Conservation (phyloP, 495 filamentous ascomycete species). For the Daldinia concentrica region DNA sequence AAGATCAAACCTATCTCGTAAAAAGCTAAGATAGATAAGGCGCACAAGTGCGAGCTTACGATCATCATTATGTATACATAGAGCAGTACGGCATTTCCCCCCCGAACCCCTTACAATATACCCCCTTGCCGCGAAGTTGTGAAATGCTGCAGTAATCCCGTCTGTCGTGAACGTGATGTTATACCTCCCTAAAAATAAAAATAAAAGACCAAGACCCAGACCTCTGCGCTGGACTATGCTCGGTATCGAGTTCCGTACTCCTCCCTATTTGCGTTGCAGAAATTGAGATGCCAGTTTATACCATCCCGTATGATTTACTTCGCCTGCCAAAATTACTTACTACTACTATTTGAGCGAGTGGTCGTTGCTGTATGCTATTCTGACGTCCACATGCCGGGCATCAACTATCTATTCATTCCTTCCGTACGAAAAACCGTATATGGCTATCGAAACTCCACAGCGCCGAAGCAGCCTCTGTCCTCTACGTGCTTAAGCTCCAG, state of each 20-base stretch:
- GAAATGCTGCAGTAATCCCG: constrained; percentile 31
- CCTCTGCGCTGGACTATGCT: background rate
- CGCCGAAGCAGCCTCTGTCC: constrained; percentile 84
- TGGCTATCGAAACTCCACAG: constrained; percentile 89
- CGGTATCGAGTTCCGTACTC: background rate
- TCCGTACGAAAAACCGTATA: constrained; percentile 8
- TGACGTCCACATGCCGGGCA: background rate
- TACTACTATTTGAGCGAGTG: constrained; percentile 14
- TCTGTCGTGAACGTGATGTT: constrained; percentile 27
- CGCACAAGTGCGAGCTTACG: constrained; percentile 16
- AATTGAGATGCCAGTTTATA: constrained; percentile 5
- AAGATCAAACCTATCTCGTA: constrained; percentile 90
- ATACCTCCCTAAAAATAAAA: constrained; percentile 4
- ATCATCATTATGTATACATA: constrained; percentile 42
- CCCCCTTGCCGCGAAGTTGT: constrained; percentile 38
- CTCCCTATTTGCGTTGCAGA: constrained; percentile 4
- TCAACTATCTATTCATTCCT: background rate
- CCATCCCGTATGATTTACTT: constrained; percentile 1
- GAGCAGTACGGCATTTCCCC: constrained; percentile 33
- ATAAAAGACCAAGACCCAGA: constrained; percentile 6
- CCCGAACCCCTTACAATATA: constrained; percentile 41
- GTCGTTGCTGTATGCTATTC: background rate
- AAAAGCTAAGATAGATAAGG: constrained; percentile 1
- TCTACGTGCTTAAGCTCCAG: constrained; percentile 88
- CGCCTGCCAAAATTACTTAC: constrained; percentile 10